phyloP scores from a whole-genome alignment of 768 basidiomycete genomes.

The Infundibulicybe gibba region DNA sequence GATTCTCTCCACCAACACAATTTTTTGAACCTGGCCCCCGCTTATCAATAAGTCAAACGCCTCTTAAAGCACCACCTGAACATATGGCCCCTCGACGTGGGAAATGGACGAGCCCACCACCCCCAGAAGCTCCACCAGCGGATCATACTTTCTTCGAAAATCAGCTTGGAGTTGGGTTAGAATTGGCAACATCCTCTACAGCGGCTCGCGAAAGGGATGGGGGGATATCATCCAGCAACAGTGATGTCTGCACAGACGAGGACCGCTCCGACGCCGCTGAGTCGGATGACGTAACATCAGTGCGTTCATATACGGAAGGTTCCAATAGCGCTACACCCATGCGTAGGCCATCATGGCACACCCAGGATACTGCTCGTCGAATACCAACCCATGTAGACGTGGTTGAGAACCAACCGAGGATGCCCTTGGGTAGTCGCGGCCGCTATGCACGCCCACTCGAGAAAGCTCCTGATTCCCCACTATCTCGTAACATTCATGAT shows the following conservation, averaged over 20 bases:
- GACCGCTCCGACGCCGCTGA: constrained; percentile 61
- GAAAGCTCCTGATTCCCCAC: constrained; percentile 14
- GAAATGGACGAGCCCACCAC: constrained; percentile 86
- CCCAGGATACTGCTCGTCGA: constrained; percentile 24
- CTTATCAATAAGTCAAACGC: constrained; percentile 21
- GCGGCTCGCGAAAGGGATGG: constrained; percentile 53
- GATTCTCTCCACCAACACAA: constrained; percentile 51
- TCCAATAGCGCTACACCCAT: constrained; percentile 27
- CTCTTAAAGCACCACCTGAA: constrained; percentile 51
- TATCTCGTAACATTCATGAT: constrained; percentile 18
- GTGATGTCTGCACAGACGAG: constrained; percentile 66
- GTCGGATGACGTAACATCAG: constrained; percentile 69
- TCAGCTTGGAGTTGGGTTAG: constrained; percentile 61
- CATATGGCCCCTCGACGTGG: constrained; percentile 80
- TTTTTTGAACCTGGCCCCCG: constrained; percentile 41
- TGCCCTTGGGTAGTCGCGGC: constrained; percentile 12
- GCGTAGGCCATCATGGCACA: constrained; percentile 49
- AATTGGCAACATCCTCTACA: constrained; percentile 63
- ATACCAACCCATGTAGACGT: constrained; percentile 6
- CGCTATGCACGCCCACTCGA: constrained; percentile 24
- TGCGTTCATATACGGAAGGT: constrained; percentile 61
- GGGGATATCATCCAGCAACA: constrained; percentile 52
- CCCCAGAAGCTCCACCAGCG: constrained; percentile 65
- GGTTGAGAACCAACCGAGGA: too few relatives aligned
- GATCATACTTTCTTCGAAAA: constrained; percentile 68